Evolutionary conservation across 1,284 basidiomycete species (phyloP).

Genomic region (Tilletia caries): DNA sequence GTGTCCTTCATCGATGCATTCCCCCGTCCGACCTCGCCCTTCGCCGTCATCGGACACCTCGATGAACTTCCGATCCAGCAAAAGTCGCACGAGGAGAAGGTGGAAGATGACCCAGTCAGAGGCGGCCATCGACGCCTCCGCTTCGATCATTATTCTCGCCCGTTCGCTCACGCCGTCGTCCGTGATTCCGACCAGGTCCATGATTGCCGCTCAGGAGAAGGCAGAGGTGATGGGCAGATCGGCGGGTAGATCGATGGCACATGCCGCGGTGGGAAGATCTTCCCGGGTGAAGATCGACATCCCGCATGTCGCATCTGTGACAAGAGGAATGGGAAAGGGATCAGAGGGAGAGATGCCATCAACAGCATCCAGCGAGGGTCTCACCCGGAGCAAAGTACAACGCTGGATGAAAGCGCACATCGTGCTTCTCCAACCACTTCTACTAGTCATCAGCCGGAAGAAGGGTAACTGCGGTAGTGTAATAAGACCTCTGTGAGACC

Average conservation of each 20-base stretch:
- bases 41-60: no score
- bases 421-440: neutral
- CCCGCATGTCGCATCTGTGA: neutral
- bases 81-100: no score
- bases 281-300: neutral
- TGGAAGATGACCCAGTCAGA: no score
- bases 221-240: neutral
- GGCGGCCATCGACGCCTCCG: no score
- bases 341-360: neutral
- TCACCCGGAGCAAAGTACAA: neutral
- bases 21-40: neutral
- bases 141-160: no score
- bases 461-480: no score
- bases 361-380: neutral
- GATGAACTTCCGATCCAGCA: no score
- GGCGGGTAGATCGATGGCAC: conserved; percentile 3
- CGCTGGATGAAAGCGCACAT: no score
- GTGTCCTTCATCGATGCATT: neutral
- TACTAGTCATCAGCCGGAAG: no score
- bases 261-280: neutral
- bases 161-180: no score
- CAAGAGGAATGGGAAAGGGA: neutral
- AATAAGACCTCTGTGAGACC: no score
- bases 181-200: neutral
- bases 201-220: neutral